These are phyloP conservation scores for Macroventuria anomochaeta DNA, from an alignment of 2,329 filamentous ascomycete genomes.

Conservation along the genomic window DNA sequence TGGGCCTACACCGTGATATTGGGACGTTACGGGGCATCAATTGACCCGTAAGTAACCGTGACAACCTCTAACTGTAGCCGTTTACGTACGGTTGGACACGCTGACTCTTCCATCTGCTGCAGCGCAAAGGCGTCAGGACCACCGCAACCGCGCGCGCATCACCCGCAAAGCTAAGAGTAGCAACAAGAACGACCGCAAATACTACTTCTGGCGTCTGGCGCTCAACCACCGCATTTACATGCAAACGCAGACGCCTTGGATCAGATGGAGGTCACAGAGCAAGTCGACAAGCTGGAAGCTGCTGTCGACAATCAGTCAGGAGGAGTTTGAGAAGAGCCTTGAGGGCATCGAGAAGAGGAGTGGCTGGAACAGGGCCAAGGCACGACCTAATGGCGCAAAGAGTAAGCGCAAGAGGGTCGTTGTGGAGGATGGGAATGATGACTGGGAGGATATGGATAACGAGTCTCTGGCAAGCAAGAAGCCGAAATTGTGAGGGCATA, in stretches of 20 bases:
- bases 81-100: no score
- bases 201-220: conserved; percentile 74
- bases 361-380: conserved; percentile 28
- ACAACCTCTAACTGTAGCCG: no score
- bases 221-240: conserved; percentile 78
- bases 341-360: conserved; percentile 52
- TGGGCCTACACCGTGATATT: no score
- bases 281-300: conserved; percentile 74
- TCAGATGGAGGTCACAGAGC: conserved; percentile 71
- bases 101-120: no score
- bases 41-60: no score
- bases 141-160: conserved; percentile 57
- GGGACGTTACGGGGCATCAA: no score
- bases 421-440: conserved; percentile 48
- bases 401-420: conserved; percentile 47
- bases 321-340: conserved; percentile 74
- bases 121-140: no score
- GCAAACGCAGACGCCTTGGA: conserved; percentile 72
- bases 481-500: conserved; percentile 30
- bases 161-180: conserved; percentile 55
- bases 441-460: conserved; percentile 44
- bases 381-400: conserved; percentile 22
- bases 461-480: conserved; percentile 25
- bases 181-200: conserved; percentile 66
- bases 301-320: conserved; percentile 72